A percentile compares a stretch with the other conserved stretches of the same genome.
Evolutionary conservation across 2,329 filamentous ascomycete species (phyloP).

Genomic region (Paramyrothecium roridum): DNA sequence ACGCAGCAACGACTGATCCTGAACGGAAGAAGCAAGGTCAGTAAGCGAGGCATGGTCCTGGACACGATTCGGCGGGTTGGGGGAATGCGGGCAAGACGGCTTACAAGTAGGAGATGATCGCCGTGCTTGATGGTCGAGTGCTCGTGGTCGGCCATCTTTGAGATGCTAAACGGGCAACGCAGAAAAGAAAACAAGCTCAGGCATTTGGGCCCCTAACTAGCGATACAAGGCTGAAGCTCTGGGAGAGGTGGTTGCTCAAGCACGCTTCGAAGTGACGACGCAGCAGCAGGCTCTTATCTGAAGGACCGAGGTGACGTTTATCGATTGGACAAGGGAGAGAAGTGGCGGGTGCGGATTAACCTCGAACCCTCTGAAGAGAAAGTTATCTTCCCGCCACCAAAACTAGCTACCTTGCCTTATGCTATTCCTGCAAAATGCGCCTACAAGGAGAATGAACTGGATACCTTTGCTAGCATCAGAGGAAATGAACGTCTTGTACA

Average conservation of each 20-base stretch:
- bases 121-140: conserved; percentile 70
- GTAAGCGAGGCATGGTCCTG: neutral
- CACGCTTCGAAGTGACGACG: no score
- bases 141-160: conserved; percentile 56
- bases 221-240: neutral
- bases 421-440: neutral
- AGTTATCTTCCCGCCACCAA: no score
- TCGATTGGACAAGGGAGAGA: neutral
- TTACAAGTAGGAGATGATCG: conserved; percentile 71
- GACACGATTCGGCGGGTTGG: conserved; percentile 5
- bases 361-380: neutral
- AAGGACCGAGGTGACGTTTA: neutral
- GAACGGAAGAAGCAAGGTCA: conserved; percentile 1
- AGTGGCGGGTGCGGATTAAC: neutral
- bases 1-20: conserved; percentile 94
- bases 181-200: neutral
- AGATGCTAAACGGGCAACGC: neutral
- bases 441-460: no score
- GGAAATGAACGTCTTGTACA: no score
- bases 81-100: conserved; percentile 14
- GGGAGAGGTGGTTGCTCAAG: no score
- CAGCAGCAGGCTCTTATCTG: neutral
- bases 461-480: no score
- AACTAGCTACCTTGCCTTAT: neutral
- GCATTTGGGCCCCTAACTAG: neutral